Evolutionary conservation across 202 grass and related monocot genomes (phyloP), one percentile per base, ranked within the genome.

Genomic region (Schoenoplectus triqueter): DNA sequence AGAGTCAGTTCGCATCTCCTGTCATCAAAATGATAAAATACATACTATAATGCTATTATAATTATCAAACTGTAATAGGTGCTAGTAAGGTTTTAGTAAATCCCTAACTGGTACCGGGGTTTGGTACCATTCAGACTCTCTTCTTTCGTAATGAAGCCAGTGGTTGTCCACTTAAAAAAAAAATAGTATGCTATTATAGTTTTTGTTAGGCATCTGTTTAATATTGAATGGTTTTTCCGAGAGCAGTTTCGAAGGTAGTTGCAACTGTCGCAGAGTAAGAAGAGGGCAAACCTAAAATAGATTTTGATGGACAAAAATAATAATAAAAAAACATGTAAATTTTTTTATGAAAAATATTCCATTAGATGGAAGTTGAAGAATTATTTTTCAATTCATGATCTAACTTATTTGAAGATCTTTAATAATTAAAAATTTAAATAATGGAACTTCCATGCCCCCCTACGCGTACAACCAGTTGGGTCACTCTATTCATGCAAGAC

Each of bases 391-490:
- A 57, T 77, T 56, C 6, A 77, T 78, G 51, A 78, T 59, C 50
- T 76, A 18, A 41, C 11, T 76, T 39, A 40, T 7, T 41, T 75
- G 72, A 39, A 56, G 22, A 60, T 44, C 74, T 60, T 78, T 78
- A 78, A 60, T 60, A 57, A 78, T 31, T 31, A 31, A 31, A 31
- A 31, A 31, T 31, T 31, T 31, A 31, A 73, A n/a, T 60, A 60
- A 78, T 78, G 54, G 21, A 78, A 17, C 7, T 60, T 57, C 14
- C 52, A 78, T 41, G 22, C 22, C 22, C 59, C 14, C 31, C 39
- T 7, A 44, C 21, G 2, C 54, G 59, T 60, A 60, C 54, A 78
- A 60, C 54, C 73, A 77, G 20, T 74, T 39, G 15, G 10, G 21
- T 8, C 45, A 50, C 73, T 76, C 50, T 39, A 76, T 55, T 57